phyloP scores from a whole-genome alignment of 169 alveolate genomes.

The Cystoisospora suis region DNA sequence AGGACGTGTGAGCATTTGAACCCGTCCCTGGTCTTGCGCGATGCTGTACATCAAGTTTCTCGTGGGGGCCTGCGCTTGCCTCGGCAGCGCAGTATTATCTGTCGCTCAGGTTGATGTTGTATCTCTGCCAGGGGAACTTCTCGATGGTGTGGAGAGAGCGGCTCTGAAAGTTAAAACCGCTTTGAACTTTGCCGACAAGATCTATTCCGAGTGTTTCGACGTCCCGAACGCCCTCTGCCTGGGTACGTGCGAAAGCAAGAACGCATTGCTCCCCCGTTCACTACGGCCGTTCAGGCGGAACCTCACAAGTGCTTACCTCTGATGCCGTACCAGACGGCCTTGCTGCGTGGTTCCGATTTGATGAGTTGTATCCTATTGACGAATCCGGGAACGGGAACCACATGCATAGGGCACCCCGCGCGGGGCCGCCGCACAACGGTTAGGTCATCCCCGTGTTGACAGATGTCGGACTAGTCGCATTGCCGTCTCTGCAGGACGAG shows the following conservation, averaged over 20 bases:
- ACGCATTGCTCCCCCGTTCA: too few relatives aligned
- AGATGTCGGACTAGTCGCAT: too few relatives aligned
- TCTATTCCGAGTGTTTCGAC: constrained; percentile 45
- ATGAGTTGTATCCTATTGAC: constrained; percentile 63
- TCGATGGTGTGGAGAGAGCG: not conserved
- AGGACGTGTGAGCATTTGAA: not conserved
- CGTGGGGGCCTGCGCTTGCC: not conserved
- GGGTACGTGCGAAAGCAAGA: constrained; percentile 15
- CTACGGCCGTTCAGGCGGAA: constrained; percentile 24
- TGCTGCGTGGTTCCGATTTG: constrained; percentile 65
- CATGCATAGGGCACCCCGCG: constrained; percentile 63
- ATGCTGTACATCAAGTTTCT: not conserved
- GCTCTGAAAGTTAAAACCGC: constrained; percentile 33
- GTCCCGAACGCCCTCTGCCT: constrained; percentile 58
- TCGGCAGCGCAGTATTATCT: not conserved
- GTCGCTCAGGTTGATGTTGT: not conserved
- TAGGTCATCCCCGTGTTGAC: not conserved
- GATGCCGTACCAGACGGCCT: constrained; percentile 55
- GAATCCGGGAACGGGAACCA: constrained; percentile 68
- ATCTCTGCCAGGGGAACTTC: not conserved
- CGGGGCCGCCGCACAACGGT: constrained; percentile 67
- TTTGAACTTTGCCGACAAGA: constrained; percentile 58
- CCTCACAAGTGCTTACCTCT: constrained; percentile 41
- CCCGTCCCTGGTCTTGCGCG: not conserved
- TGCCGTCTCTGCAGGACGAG: constrained; percentile 46